A percentile compares a stretch with the other conserved stretches of the same genome.
These are phyloP conservation scores for Eucalyptus leucophloia DNA, from an alignment of 345 rosid species.

Conservation along the genomic window DNA sequence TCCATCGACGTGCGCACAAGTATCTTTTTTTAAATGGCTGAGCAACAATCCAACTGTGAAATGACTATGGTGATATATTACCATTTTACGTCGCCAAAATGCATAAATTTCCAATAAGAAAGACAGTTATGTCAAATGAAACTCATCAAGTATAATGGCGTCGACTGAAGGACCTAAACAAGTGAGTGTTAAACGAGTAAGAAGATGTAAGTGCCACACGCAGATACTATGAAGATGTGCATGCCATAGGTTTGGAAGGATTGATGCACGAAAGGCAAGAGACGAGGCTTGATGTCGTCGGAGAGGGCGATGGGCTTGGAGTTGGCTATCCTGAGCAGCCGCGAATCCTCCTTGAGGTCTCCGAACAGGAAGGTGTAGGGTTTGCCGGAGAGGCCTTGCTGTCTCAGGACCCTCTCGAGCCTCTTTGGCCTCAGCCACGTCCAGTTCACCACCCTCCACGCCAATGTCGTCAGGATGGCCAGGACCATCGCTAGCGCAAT, in stretches of 20 bases:
- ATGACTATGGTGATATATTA: not conserved
- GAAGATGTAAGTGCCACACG: not conserved
- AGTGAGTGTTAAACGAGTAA: not conserved
- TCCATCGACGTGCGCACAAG: not conserved
- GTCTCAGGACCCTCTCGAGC: not conserved
- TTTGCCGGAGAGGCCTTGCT: not conserved
- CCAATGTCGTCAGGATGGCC: not conserved
- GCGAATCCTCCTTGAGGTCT: not conserved
- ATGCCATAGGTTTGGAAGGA: not conserved
- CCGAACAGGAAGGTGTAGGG: not conserved
- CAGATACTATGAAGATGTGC: not conserved
- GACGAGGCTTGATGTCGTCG: not conserved
- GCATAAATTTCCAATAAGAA: not conserved
- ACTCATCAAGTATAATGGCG: not conserved
- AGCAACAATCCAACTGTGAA: not conserved
- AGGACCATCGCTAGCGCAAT: not conserved
- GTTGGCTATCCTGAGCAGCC: not conserved
- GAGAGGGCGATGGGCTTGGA: not conserved
- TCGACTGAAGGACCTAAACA: not conserved
- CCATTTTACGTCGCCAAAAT: not conserved
- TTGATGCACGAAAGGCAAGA: not conserved
- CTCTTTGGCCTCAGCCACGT: slow-evolving; percentile 1
- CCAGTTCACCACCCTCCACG: not conserved
- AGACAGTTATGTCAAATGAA: not conserved
- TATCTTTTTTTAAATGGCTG: not conserved